These are phyloP conservation scores for Verticillium dahliae DNA, from an alignment of 2,329 filamentous ascomycete species.

Conservation along the genomic window DNA sequence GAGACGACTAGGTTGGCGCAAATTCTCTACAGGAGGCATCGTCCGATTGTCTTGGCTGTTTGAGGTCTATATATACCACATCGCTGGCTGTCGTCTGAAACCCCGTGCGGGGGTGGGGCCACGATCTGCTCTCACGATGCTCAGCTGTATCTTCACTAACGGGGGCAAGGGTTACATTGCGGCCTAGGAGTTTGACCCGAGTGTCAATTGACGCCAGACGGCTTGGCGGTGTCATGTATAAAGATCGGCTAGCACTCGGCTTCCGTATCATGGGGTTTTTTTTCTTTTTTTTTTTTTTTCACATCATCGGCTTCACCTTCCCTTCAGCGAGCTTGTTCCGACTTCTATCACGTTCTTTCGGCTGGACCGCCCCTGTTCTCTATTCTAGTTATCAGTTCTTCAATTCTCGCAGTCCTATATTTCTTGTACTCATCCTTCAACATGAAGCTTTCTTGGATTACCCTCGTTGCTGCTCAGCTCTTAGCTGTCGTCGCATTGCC, in stretches of 20 bases:
- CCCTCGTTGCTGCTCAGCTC: not conserved
- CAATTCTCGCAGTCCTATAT: not conserved
- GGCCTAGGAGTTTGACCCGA: not conserved
- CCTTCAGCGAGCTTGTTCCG: not conserved
- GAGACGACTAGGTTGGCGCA: not conserved
- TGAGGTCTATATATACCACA: not conserved
- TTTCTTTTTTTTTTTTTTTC: not conserved
- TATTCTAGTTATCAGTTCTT: not conserved
- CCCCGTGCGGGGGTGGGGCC: not conserved
- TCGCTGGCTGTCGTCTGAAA: not conserved
- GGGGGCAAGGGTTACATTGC: not conserved
- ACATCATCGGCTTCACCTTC: not conserved
- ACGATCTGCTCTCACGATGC: not conserved
- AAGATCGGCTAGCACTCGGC: not conserved
- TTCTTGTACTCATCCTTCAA: not conserved
- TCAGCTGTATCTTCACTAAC: not conserved
- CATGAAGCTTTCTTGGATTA: not conserved
- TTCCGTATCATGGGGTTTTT: not conserved
- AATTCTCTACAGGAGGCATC: not conserved
- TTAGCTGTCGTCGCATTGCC: not conserved
- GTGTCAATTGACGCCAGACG: not conserved
- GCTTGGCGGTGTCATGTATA: not conserved
- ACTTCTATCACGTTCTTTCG: not conserved
- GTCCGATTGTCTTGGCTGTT: not conserved
- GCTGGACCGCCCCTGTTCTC: not conserved